phyloP scores from a whole-genome alignment of 2,329 filamentous ascomycete genomes.

The Paradendryphiella salina region DNA sequence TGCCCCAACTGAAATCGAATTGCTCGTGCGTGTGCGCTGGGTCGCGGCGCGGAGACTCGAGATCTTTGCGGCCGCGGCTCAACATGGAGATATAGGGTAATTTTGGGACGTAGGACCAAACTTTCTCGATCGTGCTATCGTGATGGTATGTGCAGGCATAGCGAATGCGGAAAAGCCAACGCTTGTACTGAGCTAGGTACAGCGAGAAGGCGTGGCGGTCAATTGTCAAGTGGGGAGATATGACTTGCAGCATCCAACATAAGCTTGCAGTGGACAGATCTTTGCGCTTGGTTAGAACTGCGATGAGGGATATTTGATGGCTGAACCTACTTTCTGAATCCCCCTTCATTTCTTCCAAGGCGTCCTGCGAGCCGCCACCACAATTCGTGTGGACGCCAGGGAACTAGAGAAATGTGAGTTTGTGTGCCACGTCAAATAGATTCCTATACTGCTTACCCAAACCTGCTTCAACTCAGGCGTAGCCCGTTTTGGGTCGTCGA shows the following conservation, averaged over 20 bases:
- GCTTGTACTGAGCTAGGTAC: constrained; percentile 47
- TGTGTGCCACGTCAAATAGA: background rate
- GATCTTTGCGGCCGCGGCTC: constrained; percentile 21
- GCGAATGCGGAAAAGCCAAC: constrained; percentile 39
- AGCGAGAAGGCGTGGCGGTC: constrained; percentile 50
- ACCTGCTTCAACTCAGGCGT: constrained; percentile 53
- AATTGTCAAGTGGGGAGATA: constrained; percentile 53
- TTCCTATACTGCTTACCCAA: constrained; percentile 43
- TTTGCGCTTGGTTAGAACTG: constrained; percentile 8
- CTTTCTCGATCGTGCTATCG: constrained; percentile 16
- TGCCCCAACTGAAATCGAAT: constrained; percentile 53
- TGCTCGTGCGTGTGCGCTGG: constrained; percentile 42
- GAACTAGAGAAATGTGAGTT: constrained; percentile 32
- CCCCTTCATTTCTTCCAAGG: constrained; percentile 36
- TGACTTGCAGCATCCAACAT: constrained; percentile 61
- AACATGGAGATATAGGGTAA: constrained; percentile 30
- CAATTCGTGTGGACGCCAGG: constrained; percentile 58
- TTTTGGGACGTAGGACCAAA: constrained; percentile 17
- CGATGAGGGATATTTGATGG: background rate
- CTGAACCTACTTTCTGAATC: constrained; percentile 38
- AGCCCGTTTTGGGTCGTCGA: constrained; percentile 25
- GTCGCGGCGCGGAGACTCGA: constrained; percentile 23
- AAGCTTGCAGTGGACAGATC: constrained; percentile 54
- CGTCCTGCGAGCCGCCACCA: constrained; percentile 52
- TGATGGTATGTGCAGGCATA: constrained; percentile 41